A percentile compares a stretch with the other conserved stretches of the same genome.
phyloP scores from a whole-genome alignment of 2,329 filamentous ascomycete genomes.

The Westerdykella ornata region DNA sequence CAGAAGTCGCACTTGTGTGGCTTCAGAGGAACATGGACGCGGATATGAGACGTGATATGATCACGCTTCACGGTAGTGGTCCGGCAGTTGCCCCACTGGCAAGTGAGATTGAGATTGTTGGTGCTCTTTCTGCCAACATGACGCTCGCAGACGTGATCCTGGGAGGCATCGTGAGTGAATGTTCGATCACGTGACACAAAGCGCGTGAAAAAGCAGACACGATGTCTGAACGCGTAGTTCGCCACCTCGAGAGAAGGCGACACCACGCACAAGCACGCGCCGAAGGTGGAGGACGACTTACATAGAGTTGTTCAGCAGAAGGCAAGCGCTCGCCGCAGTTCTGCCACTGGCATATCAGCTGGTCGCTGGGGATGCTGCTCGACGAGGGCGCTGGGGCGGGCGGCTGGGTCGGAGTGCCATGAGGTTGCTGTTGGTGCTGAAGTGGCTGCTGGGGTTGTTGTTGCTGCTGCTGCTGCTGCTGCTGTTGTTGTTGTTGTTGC shows the following conservation, averaged over 20 bases:
- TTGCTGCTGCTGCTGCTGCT: background rate
- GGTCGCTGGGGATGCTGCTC: conserved; percentile 35
- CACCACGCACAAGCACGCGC: conserved; percentile 1
- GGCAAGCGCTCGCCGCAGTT: conserved; percentile 55
- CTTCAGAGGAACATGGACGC: conserved; percentile 97
- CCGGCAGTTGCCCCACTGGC: conserved; percentile 92
- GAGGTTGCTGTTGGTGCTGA: conserved; percentile 27
- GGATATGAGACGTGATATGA: conserved; percentile 98
- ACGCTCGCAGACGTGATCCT: conserved; percentile 98
- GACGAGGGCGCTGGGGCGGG: conserved; percentile 28
- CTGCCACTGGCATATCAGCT: conserved; percentile 55
- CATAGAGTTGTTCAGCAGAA: conserved; percentile 56
- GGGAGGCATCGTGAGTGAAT: conserved; percentile 2
- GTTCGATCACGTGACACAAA: conserved; percentile 8
- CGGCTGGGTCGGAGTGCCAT: conserved; percentile 30
- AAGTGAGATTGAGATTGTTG: conserved; percentile 95
- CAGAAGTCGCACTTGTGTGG: conserved; percentile 99
- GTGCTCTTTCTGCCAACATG: conserved; percentile 99
- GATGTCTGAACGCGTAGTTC: background rate
- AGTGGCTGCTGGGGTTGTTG: conserved; percentile 19
- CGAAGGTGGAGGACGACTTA: conserved; percentile 36
- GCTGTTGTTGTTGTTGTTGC: conserved; percentile 1
- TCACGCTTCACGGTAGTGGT: conserved; percentile 98
- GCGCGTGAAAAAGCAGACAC: background rate
- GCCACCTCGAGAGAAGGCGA: background rate